Evolutionary conservation across 2,329 filamentous ascomycete species (phyloP).

Genomic region (Zymoseptoria ardabiliae): DNA sequence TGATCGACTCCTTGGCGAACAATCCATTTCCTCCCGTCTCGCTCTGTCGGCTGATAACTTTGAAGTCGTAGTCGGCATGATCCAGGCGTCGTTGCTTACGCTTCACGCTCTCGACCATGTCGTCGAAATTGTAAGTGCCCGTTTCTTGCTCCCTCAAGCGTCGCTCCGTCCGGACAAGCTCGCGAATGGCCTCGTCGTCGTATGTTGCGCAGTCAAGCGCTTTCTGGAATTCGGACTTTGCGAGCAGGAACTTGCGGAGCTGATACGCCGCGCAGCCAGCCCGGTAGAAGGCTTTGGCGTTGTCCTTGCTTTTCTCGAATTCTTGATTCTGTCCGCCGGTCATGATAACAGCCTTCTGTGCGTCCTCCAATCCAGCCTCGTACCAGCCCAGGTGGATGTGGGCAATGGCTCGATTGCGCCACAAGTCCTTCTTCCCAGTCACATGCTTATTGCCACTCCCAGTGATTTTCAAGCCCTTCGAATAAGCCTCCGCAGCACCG

Average conservation of each 20-base stretch:
- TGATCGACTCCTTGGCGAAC: conserved; percentile 35
- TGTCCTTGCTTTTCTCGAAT: not conserved
- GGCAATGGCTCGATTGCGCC: conserved; percentile 19
- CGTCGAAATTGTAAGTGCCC: conserved; percentile 19
- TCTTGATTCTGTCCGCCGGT: not conserved
- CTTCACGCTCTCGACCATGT: conserved; percentile 6
- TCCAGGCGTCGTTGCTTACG: conserved; percentile 11
- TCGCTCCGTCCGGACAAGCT: conserved; percentile 5
- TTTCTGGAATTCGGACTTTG: conserved; percentile 5
- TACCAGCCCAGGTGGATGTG: conserved; percentile 14
- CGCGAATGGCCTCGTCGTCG: conserved; percentile 7
- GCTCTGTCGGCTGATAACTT: conserved; percentile 15
- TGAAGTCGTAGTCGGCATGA: conserved; percentile 13
- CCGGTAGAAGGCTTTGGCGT: conserved; percentile 19
- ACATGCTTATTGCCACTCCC: not conserved
- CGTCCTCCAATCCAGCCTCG: conserved; percentile 17
- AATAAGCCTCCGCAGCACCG: conserved; percentile 11
- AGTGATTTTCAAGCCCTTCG: conserved; percentile 2
- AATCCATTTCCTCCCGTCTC: conserved; percentile 35
- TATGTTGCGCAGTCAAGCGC: conserved; percentile 8
- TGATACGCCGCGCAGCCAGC: conserved; percentile 22
- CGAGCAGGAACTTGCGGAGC: conserved; percentile 14
- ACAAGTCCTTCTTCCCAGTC: conserved; percentile 7
- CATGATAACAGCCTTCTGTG: conserved; percentile 6
- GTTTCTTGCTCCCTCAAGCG: conserved; percentile 16